Conservation (phyloP, 2,329 filamentous ascomycete genomes). For the Truncatella angustata region DNA sequence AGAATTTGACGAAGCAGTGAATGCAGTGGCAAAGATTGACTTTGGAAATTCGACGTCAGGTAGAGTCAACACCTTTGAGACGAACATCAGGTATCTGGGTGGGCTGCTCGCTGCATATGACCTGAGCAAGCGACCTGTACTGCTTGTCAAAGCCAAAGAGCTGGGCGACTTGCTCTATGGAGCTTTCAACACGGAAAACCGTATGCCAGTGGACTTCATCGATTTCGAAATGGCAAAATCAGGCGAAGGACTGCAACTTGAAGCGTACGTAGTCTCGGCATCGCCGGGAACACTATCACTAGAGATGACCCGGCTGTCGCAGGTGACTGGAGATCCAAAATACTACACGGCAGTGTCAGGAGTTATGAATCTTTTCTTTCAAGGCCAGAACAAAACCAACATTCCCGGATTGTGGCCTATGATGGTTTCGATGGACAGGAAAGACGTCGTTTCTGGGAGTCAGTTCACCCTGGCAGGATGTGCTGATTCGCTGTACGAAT, state of each 20-base stretch:
- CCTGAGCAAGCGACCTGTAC: constrained; percentile 33
- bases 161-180: constrained; percentile 44
- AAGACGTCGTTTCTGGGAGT: constrained; percentile 34
- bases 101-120: constrained; percentile 40
- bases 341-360: constrained; percentile 71
- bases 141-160: constrained; percentile 43
- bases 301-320: constrained; percentile 71
- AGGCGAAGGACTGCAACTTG: constrained; percentile 31
- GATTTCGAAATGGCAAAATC: constrained; percentile 39
- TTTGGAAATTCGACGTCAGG: constrained; percentile 37
- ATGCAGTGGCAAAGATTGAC: constrained; percentile 42
- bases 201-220: constrained; percentile 47
- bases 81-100: constrained; percentile 43
- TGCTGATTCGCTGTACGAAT: constrained; percentile 48
- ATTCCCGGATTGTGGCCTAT: constrained; percentile 75
- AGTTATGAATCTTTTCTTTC: constrained; percentile 65
- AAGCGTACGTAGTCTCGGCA: constrained; percentile 40
- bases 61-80: constrained; percentile 42
- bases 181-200: constrained; percentile 43
- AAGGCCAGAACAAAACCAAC: constrained; percentile 62
- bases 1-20: constrained; percentile 47
- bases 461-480: constrained; percentile 35
- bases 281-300: constrained; percentile 64
- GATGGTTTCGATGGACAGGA: constrained; percentile 57
- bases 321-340: constrained; percentile 69